A percentile compares a stretch with the other conserved stretches of the same genome.
These are phyloP conservation scores for Datisca glomerata DNA, from an alignment of 306 rosid genomes.

Conservation along the genomic window DNA sequence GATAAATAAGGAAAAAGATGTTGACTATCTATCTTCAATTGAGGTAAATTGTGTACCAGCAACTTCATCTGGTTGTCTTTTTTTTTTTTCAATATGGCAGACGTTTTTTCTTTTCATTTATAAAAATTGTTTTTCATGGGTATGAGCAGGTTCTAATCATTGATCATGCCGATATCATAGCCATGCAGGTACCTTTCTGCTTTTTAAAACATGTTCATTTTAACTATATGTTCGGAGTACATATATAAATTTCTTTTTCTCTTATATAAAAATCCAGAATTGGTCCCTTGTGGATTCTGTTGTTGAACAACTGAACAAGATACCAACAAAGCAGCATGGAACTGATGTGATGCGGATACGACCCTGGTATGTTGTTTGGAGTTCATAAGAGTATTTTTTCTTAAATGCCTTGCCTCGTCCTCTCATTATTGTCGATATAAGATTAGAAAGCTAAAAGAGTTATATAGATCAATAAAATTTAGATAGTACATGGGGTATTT, in stretches of 20 bases:
- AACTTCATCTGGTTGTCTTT: conserved; percentile 9
- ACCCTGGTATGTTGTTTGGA: conserved; percentile 41
- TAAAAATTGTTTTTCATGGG: conserved; percentile 7
- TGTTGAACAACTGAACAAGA: conserved; percentile 53
- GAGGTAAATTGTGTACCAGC: conserved; percentile 41
- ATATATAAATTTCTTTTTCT: conserved; percentile 7
- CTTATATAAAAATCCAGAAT: conserved; percentile 33
- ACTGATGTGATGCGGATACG: conserved; percentile 85
- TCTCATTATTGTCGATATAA: too few relatives aligned
- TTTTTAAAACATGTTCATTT: too few relatives aligned
- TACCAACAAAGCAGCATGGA: conserved; percentile 69
- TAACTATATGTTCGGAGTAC: too few relatives aligned
- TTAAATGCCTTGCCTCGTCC: background rate
- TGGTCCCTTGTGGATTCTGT: conserved; percentile 69
- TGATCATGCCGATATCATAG: conserved; percentile 90
- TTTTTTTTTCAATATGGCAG: background rate
- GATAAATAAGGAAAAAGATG: conserved; percentile 64
- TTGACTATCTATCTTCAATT: conserved; percentile 87
- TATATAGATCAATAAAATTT: too few relatives aligned
- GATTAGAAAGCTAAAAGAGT: too few relatives aligned
- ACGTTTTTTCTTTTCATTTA: too few relatives aligned
- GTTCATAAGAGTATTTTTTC: background rate
- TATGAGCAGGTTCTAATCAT: conserved; percentile 64
- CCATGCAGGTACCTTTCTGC: conserved; percentile 71
- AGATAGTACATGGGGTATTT: too few relatives aligned